phyloP scores from a whole-genome alignment of 495 filamentous ascomycete genomes.

The Lophiostoma macrostomum region DNA sequence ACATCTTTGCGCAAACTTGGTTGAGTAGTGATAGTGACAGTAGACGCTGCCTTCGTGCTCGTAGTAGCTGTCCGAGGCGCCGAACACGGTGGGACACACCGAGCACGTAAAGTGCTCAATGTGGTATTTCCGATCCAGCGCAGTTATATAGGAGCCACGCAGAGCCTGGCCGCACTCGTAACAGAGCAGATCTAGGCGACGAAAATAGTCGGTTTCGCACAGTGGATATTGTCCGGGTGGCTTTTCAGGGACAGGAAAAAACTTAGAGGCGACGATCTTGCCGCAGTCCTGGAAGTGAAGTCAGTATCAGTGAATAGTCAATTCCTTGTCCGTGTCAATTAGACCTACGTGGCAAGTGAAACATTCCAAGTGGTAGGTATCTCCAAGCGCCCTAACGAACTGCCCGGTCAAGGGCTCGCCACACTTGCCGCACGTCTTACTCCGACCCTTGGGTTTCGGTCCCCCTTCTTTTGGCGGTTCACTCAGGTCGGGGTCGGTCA shows the following conservation, averaged over 20 bases:
- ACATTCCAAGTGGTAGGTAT: conserved; percentile 95
- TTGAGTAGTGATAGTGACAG: conserved; percentile 99
- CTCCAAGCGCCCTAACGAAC: conserved; percentile 88
- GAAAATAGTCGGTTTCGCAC: conserved; percentile 97
- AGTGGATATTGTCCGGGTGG: conserved; percentile 87
- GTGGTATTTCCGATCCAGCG: conserved; percentile 95
- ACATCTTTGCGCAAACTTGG: conserved; percentile 92
- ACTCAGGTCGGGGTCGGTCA: conserved; percentile 17
- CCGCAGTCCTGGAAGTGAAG: conserved; percentile 92
- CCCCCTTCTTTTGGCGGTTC: neutral
- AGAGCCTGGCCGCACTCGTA: conserved; percentile 88
- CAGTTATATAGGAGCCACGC: conserved; percentile 97
- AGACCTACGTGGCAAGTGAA: conserved; percentile 91
- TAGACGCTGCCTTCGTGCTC: conserved; percentile 96
- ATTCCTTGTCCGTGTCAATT: neutral
- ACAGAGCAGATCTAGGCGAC: conserved; percentile 85
- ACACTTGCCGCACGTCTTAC: conserved; percentile 82
- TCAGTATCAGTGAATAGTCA: conserved; percentile 2
- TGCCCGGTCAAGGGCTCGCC: conserved; percentile 82
- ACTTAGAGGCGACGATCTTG: conserved; percentile 95
- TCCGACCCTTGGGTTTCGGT: conserved; percentile 19
- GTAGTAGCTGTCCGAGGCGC: conserved; percentile 97
- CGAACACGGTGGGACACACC: conserved; percentile 94
- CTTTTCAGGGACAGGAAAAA: conserved; percentile 93
- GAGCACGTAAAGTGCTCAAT: conserved; percentile 99